phyloP scores from a whole-genome alignment of 2,329 filamentous ascomycete species.

The Botrytis byssoidea region DNA sequence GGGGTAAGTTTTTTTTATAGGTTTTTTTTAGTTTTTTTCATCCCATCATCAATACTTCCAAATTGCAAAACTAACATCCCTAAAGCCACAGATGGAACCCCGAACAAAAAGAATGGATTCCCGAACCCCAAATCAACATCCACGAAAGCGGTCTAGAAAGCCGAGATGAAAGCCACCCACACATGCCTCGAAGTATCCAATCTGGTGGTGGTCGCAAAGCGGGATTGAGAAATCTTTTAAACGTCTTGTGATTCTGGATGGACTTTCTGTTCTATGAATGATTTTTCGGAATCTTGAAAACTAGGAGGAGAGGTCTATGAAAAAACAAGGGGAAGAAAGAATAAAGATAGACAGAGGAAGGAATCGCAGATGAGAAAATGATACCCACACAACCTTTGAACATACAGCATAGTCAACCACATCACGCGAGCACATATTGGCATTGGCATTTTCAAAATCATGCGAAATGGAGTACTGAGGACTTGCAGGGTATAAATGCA shows the following conservation, averaged over 20 bases:
- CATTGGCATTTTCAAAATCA: neutral
- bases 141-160: neutral
- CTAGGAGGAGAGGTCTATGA: neutral
- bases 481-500: neutral
- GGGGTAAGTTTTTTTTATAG: conserved; percentile 49
- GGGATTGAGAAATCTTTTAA: conserved; percentile 29
- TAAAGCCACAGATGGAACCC: conserved; percentile 60
- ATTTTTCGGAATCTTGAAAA: neutral
- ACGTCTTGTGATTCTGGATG: conserved; percentile 23
- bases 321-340: neutral
- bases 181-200: conserved; percentile 31
- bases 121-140: neutral
- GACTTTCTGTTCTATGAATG: neutral
- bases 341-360: neutral
- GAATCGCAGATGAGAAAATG: neutral
- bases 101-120: conserved; percentile 55
- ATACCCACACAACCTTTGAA: conserved; percentile 3
- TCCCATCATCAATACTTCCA: neutral
- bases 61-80: conserved; percentile 15
- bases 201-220: conserved; percentile 23
- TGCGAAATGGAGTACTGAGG: neutral
- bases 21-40: neutral
- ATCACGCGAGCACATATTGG: neutral
- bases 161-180: conserved; percentile 20
- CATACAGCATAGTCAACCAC: neutral